Conservation (phyloP, 345 rosid genomes). For the Leavenworthia alabamica region DNA sequence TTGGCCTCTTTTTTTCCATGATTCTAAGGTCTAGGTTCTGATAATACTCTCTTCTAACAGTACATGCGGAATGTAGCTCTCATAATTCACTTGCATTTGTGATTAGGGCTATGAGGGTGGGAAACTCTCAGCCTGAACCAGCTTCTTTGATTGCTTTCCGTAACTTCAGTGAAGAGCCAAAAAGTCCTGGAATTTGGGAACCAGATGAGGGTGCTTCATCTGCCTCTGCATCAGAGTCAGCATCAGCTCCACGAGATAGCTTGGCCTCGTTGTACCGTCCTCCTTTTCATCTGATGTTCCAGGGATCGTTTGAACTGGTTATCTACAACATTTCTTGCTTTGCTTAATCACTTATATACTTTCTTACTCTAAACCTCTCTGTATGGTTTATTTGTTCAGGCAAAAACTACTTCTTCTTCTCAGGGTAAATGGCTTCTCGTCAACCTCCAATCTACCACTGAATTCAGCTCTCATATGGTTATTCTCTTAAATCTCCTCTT, state of each 20-base stretch:
- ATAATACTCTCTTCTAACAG: background rate
- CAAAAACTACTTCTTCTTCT: conserved; percentile 63
- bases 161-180: conserved; percentile 85
- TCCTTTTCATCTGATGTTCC: conserved; percentile 79
- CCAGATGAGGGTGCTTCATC: conserved; percentile 41
- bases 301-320: conserved; percentile 91
- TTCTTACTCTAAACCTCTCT: conserved; percentile 6
- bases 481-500: background rate
- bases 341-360: background rate
- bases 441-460: conserved; percentile 85
- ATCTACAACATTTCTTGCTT: background rate
- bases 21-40: background rate
- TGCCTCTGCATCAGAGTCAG: too few relatives aligned
- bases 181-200: conserved; percentile 73
- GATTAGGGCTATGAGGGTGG: conserved; percentile 49
- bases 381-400: conserved; percentile 41
- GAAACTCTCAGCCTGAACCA: conserved; percentile 41
- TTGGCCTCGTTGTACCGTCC: conserved; percentile 93
- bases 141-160: conserved; percentile 78
- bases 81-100: conserved; percentile 9
- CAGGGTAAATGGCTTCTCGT: conserved; percentile 94
- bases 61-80: conserved; percentile 3
- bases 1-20: background rate
- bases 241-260: conserved; percentile 63
- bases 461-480: conserved; percentile 87